Evolutionary conservation across 2,329 filamentous ascomycete genomes (phyloP).

Genomic region (Ophiostoma australiae): DNA sequence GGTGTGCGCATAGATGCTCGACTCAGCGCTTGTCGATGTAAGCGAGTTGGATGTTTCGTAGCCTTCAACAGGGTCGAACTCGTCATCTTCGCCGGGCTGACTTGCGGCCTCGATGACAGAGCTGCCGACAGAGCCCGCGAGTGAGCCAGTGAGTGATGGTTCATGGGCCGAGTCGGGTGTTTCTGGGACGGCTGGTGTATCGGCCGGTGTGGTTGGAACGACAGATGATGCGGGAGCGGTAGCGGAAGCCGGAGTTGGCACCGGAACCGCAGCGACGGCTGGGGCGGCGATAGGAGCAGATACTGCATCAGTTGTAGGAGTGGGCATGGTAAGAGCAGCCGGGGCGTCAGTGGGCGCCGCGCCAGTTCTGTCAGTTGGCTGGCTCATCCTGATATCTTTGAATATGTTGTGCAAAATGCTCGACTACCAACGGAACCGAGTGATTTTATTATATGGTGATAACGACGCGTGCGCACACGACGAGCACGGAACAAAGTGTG

Average conservation of each 20-base stretch:
- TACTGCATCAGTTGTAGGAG: background rate
- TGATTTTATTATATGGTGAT: background rate
- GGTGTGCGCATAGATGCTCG: constrained; percentile 31
- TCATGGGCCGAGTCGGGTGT: background rate
- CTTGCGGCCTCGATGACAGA: constrained; percentile 26
- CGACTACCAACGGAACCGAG: no score
- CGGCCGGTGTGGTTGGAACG: background rate
- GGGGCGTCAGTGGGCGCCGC: background rate
- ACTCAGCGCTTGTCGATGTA: constrained; percentile 29
- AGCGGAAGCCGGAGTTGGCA: no score
- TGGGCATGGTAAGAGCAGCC: background rate
- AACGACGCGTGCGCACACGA: no score
- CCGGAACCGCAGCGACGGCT: background rate
- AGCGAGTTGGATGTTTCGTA: constrained; percentile 28
- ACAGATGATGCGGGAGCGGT: background rate
- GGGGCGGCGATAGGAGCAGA: background rate
- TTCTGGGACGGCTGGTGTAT: background rate
- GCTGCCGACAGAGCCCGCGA: constrained; percentile 13
- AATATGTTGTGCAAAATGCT: background rate
- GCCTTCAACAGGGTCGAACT: constrained; percentile 28
- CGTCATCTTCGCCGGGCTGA: constrained; percentile 26
- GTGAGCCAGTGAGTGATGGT: background rate
- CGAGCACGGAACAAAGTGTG: background rate
- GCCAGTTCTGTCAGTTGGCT: background rate
- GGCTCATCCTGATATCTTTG: background rate